Evolutionary conservation across 805 yeast genomes (phyloP).

Genomic region (Wickerhamiella australiensis): DNA sequence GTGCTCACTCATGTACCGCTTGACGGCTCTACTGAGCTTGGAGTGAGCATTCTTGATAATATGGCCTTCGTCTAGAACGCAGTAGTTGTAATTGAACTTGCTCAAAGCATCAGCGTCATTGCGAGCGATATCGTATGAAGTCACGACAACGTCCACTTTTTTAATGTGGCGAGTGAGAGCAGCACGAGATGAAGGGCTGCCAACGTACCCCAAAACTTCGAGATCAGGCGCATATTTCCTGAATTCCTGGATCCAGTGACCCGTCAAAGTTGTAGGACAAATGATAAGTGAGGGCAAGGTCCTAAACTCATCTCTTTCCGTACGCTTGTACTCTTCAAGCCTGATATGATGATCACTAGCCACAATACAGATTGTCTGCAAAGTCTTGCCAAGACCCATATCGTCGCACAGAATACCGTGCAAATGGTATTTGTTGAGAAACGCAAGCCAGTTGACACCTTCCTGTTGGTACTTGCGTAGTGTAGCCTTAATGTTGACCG

Average conservation of each 20-base stretch:
- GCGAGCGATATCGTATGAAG: slow-evolving; percentile 92
- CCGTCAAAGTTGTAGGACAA: slow-evolving; percentile 96
- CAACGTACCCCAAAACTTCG: slow-evolving; percentile 76
- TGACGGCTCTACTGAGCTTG: slow-evolving; percentile 79
- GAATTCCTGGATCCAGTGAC: slow-evolving; percentile 97
- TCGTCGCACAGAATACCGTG: slow-evolving; percentile 98
- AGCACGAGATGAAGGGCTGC: slow-evolving; percentile 68
- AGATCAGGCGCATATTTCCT: slow-evolving; percentile 80
- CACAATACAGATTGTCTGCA: slow-evolving; percentile 93
- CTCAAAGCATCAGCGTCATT: slow-evolving; percentile 65
- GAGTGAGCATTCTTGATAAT: slow-evolving; percentile 86
- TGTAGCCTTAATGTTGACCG: slow-evolving; percentile 85
- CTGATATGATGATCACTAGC: slow-evolving; percentile 90
- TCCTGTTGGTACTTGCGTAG: slow-evolving; percentile 93
- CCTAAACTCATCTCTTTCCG: slow-evolving; percentile 53
- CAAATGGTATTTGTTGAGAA: slow-evolving; percentile 81
- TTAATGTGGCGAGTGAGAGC: slow-evolving; percentile 41
- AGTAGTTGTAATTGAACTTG: slow-evolving; percentile 67
- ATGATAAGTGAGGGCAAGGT: slow-evolving; percentile 74
- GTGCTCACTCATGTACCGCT: slow-evolving; percentile 72
- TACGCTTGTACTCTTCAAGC: slow-evolving; percentile 49
- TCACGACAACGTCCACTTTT: slow-evolving; percentile 71
- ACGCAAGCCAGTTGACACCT: slow-evolving; percentile 97
- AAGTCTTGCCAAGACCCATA: slow-evolving; percentile 97
- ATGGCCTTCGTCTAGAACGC: slow-evolving; percentile 96